Base-by-base conservation (phyloP, 2,329 filamentous ascomycete genomes). In the Fusarium tupiense region DNA sequence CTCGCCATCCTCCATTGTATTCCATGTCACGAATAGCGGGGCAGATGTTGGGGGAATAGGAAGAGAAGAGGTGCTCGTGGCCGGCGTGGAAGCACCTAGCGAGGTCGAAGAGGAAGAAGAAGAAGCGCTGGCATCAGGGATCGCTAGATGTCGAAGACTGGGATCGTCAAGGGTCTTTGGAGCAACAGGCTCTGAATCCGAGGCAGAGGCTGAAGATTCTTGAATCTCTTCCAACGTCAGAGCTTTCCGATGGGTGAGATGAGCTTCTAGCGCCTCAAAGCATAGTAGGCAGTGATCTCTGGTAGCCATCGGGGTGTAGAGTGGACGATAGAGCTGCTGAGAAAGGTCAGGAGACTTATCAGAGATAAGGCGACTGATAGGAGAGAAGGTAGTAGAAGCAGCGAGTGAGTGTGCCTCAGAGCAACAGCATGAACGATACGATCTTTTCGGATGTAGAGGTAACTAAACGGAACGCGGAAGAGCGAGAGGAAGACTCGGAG, bases 11-110 rank as follows among this genome's bases (percentile, higher is more conserved):
- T 79, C 79, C 62, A 94, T 77, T 1, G 90, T 94, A 84, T 98
- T 97, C 95, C 96, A 98, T 13, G 95, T 98, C 53, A 99, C 94
- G 81, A 98, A 98, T 44, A 98, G 88, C 2, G 96, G 96, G 71
- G 91, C 90, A 47, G 89, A 87, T 65, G 83, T 83, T 38, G 77
- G 73, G 75, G 80, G 50, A 66, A 66, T 78, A 20, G 84, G 78
- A 29, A 84, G 81, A 35, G 83, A 86, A 40, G 84, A 82, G 19
- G 80, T 84, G 20, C 85, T 86, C 3, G 85, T 87, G 17, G 82
- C 84, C 8, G 87, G 83, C 14, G 85, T 86, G 14, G 85, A 85
- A 5, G 83, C 86, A 35, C 80, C 83, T 6, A 86, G 82, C 35
- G 84, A 85, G 63, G 83, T 80, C 53, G 85, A 84, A 50, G 85